Conservation (phyloP, 192 early-diverging fungal genomes). For the Linnemannia elongata region DNA sequence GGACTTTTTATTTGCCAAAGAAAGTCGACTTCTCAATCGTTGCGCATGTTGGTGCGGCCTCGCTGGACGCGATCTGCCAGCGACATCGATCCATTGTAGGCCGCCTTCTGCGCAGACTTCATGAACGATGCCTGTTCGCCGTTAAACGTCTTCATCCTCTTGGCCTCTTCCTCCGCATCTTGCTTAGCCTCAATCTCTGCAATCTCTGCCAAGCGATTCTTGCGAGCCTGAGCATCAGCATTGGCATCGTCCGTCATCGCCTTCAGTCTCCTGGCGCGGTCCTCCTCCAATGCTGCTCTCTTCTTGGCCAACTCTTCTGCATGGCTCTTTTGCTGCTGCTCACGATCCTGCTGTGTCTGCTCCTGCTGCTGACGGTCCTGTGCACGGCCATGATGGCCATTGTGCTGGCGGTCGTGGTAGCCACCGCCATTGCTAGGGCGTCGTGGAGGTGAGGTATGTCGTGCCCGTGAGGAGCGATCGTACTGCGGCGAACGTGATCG, state of each 20-base stretch:
- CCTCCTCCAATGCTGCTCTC: conserved; percentile 24
- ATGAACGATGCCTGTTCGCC: conserved; percentile 43
- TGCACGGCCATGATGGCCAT: background rate
- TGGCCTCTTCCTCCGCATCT: conserved; percentile 50
- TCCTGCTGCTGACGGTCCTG: background rate
- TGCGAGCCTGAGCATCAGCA: conserved; percentile 44
- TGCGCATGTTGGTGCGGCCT: conserved; percentile 31
- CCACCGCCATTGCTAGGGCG: background rate
- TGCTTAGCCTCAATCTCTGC: conserved; percentile 33
- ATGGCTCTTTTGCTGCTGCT: background rate
- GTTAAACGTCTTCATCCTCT: conserved; percentile 17
- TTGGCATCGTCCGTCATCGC: conserved; percentile 62
- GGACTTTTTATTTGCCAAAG: no score
- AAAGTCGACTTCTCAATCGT: background rate
- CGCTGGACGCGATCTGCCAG: conserved; percentile 50
- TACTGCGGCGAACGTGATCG: conserved; percentile 24
- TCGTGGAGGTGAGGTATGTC: background rate
- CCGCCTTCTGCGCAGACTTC: conserved; percentile 26
- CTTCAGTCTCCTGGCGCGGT: conserved; percentile 37
- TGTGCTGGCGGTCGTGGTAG: background rate
- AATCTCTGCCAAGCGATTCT: conserved; percentile 49
- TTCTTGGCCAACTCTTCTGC: conserved; percentile 22
- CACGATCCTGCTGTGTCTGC: background rate
- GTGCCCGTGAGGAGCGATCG: conserved; percentile 17
- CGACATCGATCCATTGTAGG: conserved; percentile 31